phyloP scores from a whole-genome alignment of 805 yeast genomes.

The Candida glaebosa region DNA sequence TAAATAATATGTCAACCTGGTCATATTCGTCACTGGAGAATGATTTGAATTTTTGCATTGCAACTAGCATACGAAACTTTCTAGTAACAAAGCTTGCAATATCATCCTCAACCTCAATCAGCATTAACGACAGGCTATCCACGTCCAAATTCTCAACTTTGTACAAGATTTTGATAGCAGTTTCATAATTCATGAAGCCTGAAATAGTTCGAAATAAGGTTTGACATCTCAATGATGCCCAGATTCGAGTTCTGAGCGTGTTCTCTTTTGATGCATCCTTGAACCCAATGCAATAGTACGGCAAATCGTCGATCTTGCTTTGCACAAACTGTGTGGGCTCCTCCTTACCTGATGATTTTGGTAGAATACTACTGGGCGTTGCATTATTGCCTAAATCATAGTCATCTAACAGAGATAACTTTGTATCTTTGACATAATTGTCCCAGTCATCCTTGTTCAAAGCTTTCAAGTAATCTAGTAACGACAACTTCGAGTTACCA shows the following conservation, averaged over 20 bases:
- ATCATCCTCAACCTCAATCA: conserved; percentile 17
- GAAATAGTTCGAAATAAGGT: conserved; percentile 80
- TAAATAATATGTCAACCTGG: conserved; percentile 63
- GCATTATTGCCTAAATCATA: background rate
- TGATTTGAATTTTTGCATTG: conserved; percentile 80
- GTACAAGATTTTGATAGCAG: conserved; percentile 67
- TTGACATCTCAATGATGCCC: conserved; percentile 85
- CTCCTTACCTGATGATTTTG: conserved; percentile 9
- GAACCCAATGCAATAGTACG: conserved; percentile 71
- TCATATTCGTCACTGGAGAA: conserved; percentile 64
- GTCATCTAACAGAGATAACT: conserved; percentile 18
- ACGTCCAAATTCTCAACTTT: conserved; percentile 62
- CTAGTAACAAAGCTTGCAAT: conserved; percentile 53
- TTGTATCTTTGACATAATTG: conserved; percentile 73
- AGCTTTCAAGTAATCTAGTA: conserved; percentile 75
- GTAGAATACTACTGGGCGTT: background rate
- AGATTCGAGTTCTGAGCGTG: conserved; percentile 69
- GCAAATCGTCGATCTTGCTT: conserved; percentile 55
- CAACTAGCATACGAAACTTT: conserved; percentile 75
- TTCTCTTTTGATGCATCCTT: conserved; percentile 61
- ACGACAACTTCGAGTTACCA: conserved; percentile 45
- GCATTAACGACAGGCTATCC: conserved; percentile 12
- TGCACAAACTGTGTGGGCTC: conserved; percentile 20
- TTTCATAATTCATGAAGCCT: conserved; percentile 76
- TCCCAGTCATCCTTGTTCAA: conserved; percentile 78